Conservation (phyloP, 345 rosid species). For the Sonneratia caseolaris region DNA sequence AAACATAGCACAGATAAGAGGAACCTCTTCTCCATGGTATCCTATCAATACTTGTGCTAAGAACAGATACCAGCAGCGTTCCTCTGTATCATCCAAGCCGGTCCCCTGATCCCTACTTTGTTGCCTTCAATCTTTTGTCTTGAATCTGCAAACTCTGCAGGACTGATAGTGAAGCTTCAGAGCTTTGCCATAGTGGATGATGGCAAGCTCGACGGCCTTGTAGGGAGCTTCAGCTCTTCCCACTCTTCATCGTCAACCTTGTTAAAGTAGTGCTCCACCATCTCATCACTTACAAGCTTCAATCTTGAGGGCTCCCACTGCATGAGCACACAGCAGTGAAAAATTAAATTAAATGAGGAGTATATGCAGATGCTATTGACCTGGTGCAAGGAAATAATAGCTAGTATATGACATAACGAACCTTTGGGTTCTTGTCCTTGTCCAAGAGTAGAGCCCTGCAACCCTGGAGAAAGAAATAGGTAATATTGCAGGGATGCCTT, state of each 20-base stretch:
- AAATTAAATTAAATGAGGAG: neutral
- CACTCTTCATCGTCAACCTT: conserved; percentile 42
- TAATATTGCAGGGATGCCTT: neutral
- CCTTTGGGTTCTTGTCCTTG: conserved; percentile 84
- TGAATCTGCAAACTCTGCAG: neutral
- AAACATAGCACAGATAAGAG: too few relatives aligned
- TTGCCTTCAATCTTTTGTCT: too few relatives aligned
- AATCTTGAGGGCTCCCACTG: conserved; percentile 78
- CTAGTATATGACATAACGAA: conserved; percentile 7
- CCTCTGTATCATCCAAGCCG: too few relatives aligned
- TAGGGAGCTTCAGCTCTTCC: conserved; percentile 69
- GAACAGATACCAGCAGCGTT: too few relatives aligned
- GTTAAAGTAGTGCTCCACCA: conserved; percentile 58
- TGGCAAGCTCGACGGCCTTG: conserved; percentile 39
- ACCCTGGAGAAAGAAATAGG: conserved; percentile 46
- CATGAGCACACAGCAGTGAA: too few relatives aligned
- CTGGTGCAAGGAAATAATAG: neutral
- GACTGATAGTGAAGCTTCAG: conserved; percentile 6
- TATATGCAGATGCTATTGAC: too few relatives aligned
- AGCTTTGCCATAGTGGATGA: conserved; percentile 52
- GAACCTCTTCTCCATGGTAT: too few relatives aligned
- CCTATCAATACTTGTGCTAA: too few relatives aligned
- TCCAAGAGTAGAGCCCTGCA: conserved; percentile 85
- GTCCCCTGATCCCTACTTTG: too few relatives aligned
- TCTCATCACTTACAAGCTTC: conserved; percentile 41